Base-by-base conservation (phyloP, 2,329 filamentous ascomycete species). In the Nigrograna mackinnonii region DNA sequence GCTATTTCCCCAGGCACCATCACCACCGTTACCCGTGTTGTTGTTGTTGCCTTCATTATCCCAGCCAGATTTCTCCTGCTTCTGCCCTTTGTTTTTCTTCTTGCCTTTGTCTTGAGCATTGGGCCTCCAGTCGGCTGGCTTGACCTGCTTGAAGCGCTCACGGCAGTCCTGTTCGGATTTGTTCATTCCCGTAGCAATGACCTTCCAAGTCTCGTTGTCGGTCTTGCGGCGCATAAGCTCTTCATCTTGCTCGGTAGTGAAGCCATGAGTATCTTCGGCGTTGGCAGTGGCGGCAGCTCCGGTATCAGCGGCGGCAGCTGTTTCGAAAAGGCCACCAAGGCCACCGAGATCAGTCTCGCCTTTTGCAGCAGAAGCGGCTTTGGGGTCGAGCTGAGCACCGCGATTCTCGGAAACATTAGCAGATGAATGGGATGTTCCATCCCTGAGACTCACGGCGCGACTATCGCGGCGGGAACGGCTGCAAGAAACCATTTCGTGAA, bases 231-330 rank as follows among this genome's bases (percentile, higher is more conserved):
- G 52, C 14, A 71, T 47, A 3, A 77, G 43, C 46, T 62, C 67
- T 3, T 62, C 58, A 35, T 77, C 73, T 38, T 77, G 63, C 28
- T 69, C 68, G 1, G 58, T 35, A 0, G 68, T 71, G 50, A 62
- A 73, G 17, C 16, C 21, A 22, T 35, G 26, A n/a, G 28, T 19
- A 34, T 32, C 24, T 7, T 43, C 22, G 4, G 16, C 30, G 24
- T 28, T n/a, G n/a, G n/a, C n/a, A n/a, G n/a, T n/a, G n/a, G n/a
- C 39, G n/a, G 22, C 34, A 12, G 16, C 40, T 31, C 12, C 35
- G 35, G 16, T 22, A 21, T n/a, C n/a, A n/a, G 30, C 30, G 30
- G 6, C n/a, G n/a, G 30, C 30, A 32, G 30, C 6, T 6, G 5
- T 4, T 13, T 33, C 31, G 11, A 11, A 33, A 17, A 33, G 31